These are phyloP conservation scores for Talaromyces stipitatus DNA, from an alignment of 495 filamentous ascomycete genomes.

Conservation along the genomic window DNA sequence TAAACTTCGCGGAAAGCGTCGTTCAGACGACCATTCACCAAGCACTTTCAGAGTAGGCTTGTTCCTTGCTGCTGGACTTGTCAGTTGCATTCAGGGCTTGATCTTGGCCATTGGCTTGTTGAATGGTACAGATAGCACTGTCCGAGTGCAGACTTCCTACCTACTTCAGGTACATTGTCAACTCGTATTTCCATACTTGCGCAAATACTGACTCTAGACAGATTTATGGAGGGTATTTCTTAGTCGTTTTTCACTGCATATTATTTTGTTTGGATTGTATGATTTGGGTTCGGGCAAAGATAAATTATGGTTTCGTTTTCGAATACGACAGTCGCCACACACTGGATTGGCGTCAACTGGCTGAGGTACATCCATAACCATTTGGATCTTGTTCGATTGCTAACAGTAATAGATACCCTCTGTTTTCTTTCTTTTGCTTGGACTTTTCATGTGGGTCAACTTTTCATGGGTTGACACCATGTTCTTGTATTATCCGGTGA, in stretches of 20 bases:
- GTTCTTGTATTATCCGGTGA: constrained; percentile 83
- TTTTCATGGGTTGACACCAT: constrained; percentile 63
- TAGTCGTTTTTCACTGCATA: constrained; percentile 63
- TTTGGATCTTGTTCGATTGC: not conserved
- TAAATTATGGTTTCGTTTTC: constrained; percentile 96
- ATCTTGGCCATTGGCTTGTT: constrained; percentile 56
- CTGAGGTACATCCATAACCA: constrained; percentile 45
- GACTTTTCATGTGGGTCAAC: constrained; percentile 79
- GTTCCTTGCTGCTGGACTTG: constrained; percentile 61
- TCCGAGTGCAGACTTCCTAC: constrained; percentile 58
- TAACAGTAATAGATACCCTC: constrained; percentile 51
- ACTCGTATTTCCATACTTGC: not conserved
- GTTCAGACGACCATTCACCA: constrained; percentile 59
- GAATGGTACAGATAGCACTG: constrained; percentile 29
- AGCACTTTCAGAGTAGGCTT: constrained; percentile 75
- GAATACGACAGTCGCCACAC: constrained; percentile 84
- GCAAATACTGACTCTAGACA: constrained; percentile 30
- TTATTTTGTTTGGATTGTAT: constrained; percentile 74
- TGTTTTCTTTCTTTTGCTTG: constrained; percentile 69
- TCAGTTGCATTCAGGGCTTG: constrained; percentile 69
- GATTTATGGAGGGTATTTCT: constrained; percentile 81
- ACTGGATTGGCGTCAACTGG: constrained; percentile 81
- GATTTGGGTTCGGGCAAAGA: constrained; percentile 72
- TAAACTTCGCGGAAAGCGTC: constrained; percentile 65
- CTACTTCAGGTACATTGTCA: constrained; percentile 53